Conservation (phyloP, 2,329 filamentous ascomycete genomes). For the Monosporascus sp. region DNA sequence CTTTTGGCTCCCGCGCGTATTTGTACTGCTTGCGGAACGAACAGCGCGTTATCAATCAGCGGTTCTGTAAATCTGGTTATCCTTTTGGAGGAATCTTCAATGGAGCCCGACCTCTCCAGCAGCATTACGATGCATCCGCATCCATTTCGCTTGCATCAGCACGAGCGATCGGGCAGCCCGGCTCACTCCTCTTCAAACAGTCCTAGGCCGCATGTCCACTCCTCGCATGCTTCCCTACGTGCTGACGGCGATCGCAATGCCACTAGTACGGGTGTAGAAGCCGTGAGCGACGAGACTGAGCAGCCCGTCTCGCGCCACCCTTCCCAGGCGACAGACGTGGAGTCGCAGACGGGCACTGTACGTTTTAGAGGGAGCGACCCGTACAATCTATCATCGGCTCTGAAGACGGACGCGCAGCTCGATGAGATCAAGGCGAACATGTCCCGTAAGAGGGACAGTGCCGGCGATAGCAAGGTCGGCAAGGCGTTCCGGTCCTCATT, state of each 20-base stretch:
- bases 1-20: too few species aligned
- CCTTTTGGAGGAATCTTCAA: constrained; percentile 10
- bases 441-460: constrained; percentile 63
- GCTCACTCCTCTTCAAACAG: constrained; percentile 21
- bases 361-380: constrained; percentile 65
- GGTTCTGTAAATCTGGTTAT: too few species aligned
- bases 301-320: constrained; percentile 38
- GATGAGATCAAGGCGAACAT: constrained; percentile 74
- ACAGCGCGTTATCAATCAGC: too few species aligned
- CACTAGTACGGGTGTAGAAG: constrained; percentile 42
- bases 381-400: constrained; percentile 67
- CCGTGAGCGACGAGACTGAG: constrained; percentile 25
- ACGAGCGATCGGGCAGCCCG: constrained; percentile 17
- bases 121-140: constrained; percentile 40
- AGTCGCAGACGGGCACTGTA: constrained; percentile 27
- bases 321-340: constrained; percentile 37
- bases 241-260: constrained; percentile 22
- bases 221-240: background rate
- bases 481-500: background rate
- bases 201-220: constrained; percentile 13
- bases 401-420: constrained; percentile 75
- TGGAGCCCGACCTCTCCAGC: constrained; percentile 37
- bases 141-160: constrained; percentile 33
- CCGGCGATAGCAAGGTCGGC: constrained; percentile 7
- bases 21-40: too few species aligned